Evolutionary conservation across 176 grass and related monocot species (phyloP).

Genomic region (Saccharum officinarum): DNA sequence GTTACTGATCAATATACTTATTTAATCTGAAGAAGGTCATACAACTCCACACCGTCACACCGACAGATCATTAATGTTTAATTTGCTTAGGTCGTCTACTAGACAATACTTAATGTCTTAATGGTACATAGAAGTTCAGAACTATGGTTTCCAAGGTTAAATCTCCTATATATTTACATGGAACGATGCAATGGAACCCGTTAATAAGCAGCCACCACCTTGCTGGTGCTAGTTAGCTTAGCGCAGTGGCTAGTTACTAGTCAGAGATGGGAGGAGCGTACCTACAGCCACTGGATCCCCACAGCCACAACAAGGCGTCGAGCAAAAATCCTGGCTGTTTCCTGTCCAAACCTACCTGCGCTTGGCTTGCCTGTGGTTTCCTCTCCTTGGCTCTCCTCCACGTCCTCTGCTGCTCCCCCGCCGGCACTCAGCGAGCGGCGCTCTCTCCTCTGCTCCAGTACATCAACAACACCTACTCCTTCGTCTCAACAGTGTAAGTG

Average conservation of each 20-base stretch:
- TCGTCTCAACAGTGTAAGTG: not conserved
- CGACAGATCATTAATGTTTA: not conserved
- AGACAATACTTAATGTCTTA: not conserved
- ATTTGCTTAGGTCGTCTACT: not conserved
- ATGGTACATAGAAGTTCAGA: not conserved
- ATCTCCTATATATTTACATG: not conserved
- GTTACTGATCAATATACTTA: not conserved
- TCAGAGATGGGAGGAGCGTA: not conserved
- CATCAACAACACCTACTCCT: conserved; percentile 26
- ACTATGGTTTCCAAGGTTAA: not conserved
- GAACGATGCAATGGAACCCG: not conserved
- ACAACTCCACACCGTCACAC: not conserved
- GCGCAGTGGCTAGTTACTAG: not conserved
- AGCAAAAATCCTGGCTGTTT: not conserved
- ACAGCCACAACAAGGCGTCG: not conserved
- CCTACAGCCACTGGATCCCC: not conserved
- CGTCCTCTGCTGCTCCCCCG: conserved; percentile 16
- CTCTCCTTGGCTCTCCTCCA: conserved; percentile 10
- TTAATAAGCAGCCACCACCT: not conserved
- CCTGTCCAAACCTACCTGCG: not conserved
- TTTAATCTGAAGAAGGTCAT: not conserved
- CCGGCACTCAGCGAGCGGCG: not conserved
- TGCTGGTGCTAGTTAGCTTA: not conserved
- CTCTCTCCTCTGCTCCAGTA: conserved; percentile 5
- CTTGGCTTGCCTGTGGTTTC: conserved; percentile 24